Evolutionary conservation across 192 early-diverging fungal genomes (phyloP), one percentile per base, ranked within the genome.

Genomic region (Coemansia sp.): DNA sequence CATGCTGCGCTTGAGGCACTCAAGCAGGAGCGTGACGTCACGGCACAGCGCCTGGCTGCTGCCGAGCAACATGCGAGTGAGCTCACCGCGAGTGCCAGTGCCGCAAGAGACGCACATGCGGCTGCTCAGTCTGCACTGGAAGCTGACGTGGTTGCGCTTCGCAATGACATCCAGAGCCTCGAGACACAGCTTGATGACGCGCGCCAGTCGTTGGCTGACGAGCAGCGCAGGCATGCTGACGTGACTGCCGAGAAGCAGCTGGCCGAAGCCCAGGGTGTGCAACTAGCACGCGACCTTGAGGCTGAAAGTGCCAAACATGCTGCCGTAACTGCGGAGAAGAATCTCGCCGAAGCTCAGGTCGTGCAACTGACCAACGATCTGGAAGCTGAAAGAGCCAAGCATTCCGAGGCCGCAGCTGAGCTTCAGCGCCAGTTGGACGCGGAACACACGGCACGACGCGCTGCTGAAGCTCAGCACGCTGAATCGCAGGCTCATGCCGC

Each of bases 401-500:
- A 60, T 25, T 43, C 60, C 3, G 60, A 59, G 8, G 52, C 50
- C 19, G 54, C 63, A 8, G 51, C 19, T 21, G 62, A 51, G 52
- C 59, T 69, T 8, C 35, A 39, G 15, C 47, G 38, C 27, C 58
- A 62, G 54, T 47, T 75, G 27, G 73, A 38, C 14, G 59, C 54
- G n/a, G 58, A 75, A 48, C 39, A 47, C 32, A n/a, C 38, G 15
- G 75, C 48, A 29, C 69, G 62, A 24, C 5, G 52, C 6, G 22
- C 25, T 9, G 64, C 65, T 5, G 69, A 71, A 43, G 48, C 53
- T 1, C 43, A 41, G 39, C 61, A 61, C 14, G 58, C 39, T 11
- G 45, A 58, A 55, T 64, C 73, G 35, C 75, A 61, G 65, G 22
- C 50, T 12, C 29, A 11, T 15, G 58, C 60, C 7, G 66, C 60